Base-by-base conservation (phyloP, 495 filamentous ascomycete species). In the Oidiodendron maius region DNA sequence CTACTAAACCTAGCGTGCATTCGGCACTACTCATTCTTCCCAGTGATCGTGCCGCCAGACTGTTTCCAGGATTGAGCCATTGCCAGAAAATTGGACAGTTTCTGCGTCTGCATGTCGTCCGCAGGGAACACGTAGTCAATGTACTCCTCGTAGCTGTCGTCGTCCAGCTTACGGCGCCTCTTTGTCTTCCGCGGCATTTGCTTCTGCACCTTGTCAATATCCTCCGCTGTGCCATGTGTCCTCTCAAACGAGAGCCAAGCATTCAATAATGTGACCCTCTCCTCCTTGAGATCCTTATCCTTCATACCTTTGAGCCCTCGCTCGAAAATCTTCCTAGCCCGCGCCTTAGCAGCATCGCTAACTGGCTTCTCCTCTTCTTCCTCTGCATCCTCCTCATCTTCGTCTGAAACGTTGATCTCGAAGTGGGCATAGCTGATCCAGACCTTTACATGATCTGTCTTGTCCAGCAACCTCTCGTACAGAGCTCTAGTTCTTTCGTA, bases 341-440 rank as follows among this genome's bases (percentile, higher is more conserved):
- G 78, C 4, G 65, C 65, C 71, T 93, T 94, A 44, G 91, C 89
- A 44, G 80, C 83, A 24, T 94, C 87, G 68, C 83, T 89, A 56
- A 95, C 73, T 3, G 83, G 81, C 46, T 75, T 69, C 58, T 86
- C 82, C 44, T 85, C 84, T 15, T 52, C 57, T 3, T 73, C 71
- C 1, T 68, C 70, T 3, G 74, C 75, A 30, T 82, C 79, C 16
- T 75, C 75, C 16, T 78, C 80, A 24, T 84, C 87, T 32, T 80
- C 81, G 12, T 85, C 80, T 21, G 80, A 78, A 0, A 91, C 77
- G 57, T 91, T 91, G 71, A 96, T 87, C 66, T 98, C 93, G 64
- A 97, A 97, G 59, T 90, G 87, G 12, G 93, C 94, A 67, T 91
- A 98, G 62, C 82, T 86, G 70, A 90, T 95, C 93, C 93, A 98